phyloP scores from a whole-genome alignment of 345 rosid species.

The Toxicodendron radicans region DNA sequence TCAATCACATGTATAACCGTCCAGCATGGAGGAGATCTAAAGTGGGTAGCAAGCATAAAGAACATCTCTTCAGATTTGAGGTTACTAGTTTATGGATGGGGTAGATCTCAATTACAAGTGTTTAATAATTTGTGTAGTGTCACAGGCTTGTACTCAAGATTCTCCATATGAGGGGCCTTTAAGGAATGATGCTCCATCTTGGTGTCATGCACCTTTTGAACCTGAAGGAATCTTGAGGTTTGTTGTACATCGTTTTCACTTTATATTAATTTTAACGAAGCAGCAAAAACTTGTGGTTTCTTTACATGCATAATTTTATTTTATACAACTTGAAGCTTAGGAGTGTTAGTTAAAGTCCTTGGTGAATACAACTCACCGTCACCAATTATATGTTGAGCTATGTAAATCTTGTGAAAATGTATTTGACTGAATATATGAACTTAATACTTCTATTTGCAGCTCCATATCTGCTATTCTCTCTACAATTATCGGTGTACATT shows the following conservation, averaged over 20 bases:
- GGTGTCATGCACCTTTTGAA: constrained; percentile 92
- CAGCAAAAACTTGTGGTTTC: not conserved
- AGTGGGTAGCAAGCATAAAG: constrained; percentile 34
- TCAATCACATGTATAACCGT: constrained; percentile 67
- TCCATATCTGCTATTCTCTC: constrained; percentile 78
- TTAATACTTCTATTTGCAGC: constrained; percentile 43
- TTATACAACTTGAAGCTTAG: not conserved
- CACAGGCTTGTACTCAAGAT: constrained; percentile 70
- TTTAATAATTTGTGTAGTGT: constrained; percentile 27
- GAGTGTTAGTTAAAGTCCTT: not conserved
- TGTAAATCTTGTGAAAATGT: not conserved
- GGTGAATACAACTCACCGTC: not conserved
- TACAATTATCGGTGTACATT: constrained; percentile 77
- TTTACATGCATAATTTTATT: not conserved
- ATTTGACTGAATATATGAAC: not conserved
- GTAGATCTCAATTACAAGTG: not conserved
- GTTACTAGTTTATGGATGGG: constrained; percentile 11
- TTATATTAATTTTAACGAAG: not conserved
- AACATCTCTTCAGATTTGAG: not conserved
- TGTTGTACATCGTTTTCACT: constrained; percentile 5
- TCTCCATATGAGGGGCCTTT: constrained; percentile 69
- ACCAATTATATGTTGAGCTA: not conserved
- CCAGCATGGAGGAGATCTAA: constrained; percentile 96
- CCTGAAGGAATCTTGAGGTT: constrained; percentile 93
- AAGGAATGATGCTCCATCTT: constrained; percentile 60